Conservation (phyloP, 768 basidiomycete species). For the Boletus rex-veris region DNA sequence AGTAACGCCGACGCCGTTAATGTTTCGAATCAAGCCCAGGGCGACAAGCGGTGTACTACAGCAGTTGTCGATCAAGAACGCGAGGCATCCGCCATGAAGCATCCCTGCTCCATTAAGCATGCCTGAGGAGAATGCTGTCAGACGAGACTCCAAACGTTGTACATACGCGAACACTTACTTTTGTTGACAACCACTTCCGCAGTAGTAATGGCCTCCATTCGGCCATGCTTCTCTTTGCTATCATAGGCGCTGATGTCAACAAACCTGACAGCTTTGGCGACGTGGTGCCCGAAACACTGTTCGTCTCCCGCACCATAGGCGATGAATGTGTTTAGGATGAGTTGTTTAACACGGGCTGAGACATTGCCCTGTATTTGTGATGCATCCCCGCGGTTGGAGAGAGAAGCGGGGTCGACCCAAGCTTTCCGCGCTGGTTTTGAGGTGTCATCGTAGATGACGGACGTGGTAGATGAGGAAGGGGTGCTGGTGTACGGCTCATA, state of each 20-base stretch:
- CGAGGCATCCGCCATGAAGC: constrained; percentile 73
- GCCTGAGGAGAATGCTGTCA: constrained; percentile 35
- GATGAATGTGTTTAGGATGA: constrained; percentile 63
- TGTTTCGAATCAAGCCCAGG: constrained; percentile 54
- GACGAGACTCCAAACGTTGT: background rate
- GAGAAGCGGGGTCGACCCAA: constrained; percentile 64
- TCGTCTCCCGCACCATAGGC: constrained; percentile 67
- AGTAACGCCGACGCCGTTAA: constrained; percentile 73
- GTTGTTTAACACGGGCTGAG: constrained; percentile 58
- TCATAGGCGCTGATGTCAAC: constrained; percentile 54
- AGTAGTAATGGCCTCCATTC: constrained; percentile 57
- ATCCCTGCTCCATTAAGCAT: constrained; percentile 77
- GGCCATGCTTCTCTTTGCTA: constrained; percentile 44
- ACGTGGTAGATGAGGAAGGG: constrained; percentile 21
- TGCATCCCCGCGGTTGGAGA: constrained; percentile 57
- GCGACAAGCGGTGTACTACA: constrained; percentile 67
- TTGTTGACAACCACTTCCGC: constrained; percentile 63
- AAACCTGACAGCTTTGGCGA: constrained; percentile 59
- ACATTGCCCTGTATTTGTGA: constrained; percentile 62
- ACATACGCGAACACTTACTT: constrained; percentile 37
- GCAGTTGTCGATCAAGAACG: constrained; percentile 74
- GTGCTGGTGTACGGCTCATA: constrained; percentile 25
- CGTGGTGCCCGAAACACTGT: constrained; percentile 57
- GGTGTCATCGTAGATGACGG: constrained; percentile 25
- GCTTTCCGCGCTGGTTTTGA: constrained; percentile 31